These are phyloP conservation scores for Eimeria necatrix DNA, from an alignment of 169 alveolate species.

Conservation along the genomic window DNA sequence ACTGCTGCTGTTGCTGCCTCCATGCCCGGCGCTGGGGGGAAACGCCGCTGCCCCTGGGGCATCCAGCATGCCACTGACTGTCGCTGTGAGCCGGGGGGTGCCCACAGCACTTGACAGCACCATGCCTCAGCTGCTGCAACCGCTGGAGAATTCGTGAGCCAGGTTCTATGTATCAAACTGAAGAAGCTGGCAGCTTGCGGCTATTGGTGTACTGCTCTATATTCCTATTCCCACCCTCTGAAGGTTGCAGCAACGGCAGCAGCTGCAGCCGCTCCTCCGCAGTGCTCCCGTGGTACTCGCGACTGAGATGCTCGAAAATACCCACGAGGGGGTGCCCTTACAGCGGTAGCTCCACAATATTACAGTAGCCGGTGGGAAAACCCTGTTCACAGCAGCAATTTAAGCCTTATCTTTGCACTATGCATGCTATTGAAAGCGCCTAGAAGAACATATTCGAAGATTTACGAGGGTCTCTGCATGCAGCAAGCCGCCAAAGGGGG, in stretches of 20 bases:
- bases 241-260: not conserved
- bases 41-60: not conserved
- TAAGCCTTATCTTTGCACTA: not conserved
- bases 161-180: no score
- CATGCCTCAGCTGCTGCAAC: not conserved
- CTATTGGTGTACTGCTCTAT: no score
- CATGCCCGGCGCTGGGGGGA: not conserved
- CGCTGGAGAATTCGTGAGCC: no score
- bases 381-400: not conserved
- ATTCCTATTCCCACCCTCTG: no score
- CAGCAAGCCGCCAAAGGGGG: not conserved
- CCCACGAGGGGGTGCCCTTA: not conserved
- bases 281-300: not conserved
- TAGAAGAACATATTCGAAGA: not conserved
- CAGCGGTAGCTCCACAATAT: not conserved
- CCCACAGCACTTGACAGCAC: not conserved
- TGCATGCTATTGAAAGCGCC: not conserved
- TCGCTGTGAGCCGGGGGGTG: not conserved
- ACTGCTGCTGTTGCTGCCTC: not conserved
- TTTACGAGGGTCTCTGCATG: not conserved
- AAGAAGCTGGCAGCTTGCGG: no score
- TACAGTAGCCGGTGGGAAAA: not conserved
- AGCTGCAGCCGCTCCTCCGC: not conserved
- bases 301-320: not conserved
- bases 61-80: not conserved